Conservation (phyloP, 78 protist genomes). For the Cavenderia fasciculata region DNA sequence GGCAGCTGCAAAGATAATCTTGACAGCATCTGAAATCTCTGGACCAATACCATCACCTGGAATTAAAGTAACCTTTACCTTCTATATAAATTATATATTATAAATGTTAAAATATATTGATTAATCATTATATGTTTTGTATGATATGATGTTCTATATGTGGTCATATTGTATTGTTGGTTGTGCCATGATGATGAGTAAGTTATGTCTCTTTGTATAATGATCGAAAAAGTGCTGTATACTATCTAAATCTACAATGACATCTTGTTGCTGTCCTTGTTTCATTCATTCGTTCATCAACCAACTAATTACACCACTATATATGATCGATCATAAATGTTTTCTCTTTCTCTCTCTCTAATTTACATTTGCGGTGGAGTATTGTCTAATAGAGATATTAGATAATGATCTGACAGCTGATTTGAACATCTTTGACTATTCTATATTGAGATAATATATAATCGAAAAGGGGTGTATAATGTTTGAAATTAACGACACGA, state of each 20-base stretch:
- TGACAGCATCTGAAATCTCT: conserved; percentile 89
- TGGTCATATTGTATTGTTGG: not conserved
- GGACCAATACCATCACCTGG: conserved; percentile 91
- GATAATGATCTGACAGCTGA: conserved; percentile 4
- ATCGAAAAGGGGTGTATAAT: too few species aligned
- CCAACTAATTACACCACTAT: not conserved
- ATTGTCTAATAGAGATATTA: not conserved
- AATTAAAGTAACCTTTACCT: conserved; percentile 6
- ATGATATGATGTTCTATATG: not conserved
- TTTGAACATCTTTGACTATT: too few species aligned
- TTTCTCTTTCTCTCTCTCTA: too few species aligned
- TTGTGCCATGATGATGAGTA: too few species aligned
- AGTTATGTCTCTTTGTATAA: too few species aligned
- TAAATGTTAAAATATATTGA: not conserved
- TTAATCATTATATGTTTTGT: not conserved
- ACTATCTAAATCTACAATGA: too few species aligned
- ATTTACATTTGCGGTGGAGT: conserved; percentile 2
- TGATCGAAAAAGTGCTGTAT: too few species aligned
- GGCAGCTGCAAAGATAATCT: conserved; percentile 83
- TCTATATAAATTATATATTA: not conserved
- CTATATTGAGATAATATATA: too few species aligned
- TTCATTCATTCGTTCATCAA: too few species aligned
- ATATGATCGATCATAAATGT: too few species aligned
- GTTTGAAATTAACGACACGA: too few species aligned
- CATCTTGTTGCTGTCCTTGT: too few species aligned